A percentile compares a stretch with the other conserved stretches of the same genome.
Conservation (phyloP, 129 eudicot genomes). For the Tagetes erecta region DNA sequence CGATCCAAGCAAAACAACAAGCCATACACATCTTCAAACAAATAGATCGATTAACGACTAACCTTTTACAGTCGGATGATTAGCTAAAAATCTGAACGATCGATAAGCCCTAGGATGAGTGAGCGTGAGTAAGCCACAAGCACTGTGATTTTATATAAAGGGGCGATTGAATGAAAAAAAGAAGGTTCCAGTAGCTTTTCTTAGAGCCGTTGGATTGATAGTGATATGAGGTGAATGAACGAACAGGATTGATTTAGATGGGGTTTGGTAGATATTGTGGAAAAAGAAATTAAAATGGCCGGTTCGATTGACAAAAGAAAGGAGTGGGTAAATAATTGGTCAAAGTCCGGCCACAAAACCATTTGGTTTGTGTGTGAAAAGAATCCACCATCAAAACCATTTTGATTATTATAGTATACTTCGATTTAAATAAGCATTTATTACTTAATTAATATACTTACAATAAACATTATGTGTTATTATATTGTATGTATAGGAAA, state of each 20-base stretch:
- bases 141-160: slow-evolving; percentile 27
- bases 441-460: no score
- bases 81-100: background rate
- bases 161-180: slow-evolving; percentile 14
- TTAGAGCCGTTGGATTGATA: slow-evolving; percentile 27
- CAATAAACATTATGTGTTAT: no score
- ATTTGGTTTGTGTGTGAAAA: slow-evolving; percentile 3
- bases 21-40: background rate
- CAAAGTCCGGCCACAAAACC: slow-evolving; percentile 30
- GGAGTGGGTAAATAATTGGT: background rate
- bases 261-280: slow-evolving; percentile 32
- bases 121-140: slow-evolving; percentile 41
- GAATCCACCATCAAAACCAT: background rate
- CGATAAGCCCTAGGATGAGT: slow-evolving; percentile 28
- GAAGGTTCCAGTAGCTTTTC: slow-evolving; percentile 36
- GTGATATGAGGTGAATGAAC: slow-evolving; percentile 22
- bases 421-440: no score
- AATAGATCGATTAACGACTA: slow-evolving; percentile 20
- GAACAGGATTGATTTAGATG: slow-evolving; percentile 32
- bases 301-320: background rate
- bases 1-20: background rate
- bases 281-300: slow-evolving; percentile 5
- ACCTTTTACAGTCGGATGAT: slow-evolving; percentile 24
- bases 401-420: background rate
- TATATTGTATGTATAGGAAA: no score